A percentile compares a stretch with the other conserved stretches of the same genome.
These are phyloP conservation scores for Brasilioporus rufonigricans DNA, from an alignment of 768 basidiomycete species.

Conservation along the genomic window DNA sequence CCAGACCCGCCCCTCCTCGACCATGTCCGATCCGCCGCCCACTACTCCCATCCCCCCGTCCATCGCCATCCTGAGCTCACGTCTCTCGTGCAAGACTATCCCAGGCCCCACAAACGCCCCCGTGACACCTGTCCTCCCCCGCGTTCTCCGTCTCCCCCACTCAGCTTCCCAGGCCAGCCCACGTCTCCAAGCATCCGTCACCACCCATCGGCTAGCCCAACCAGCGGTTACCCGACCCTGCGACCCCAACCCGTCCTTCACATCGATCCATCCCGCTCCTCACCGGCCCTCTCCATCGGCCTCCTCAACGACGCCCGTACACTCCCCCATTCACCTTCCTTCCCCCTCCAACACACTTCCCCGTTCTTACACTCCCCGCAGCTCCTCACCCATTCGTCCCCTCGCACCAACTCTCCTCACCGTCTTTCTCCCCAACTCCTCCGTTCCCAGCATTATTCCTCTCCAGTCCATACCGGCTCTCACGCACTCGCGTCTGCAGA, in stretches of 20 bases:
- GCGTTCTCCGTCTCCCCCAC: constrained; percentile 12
- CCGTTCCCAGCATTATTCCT: constrained; percentile 12
- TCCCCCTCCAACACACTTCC: constrained; percentile 12
- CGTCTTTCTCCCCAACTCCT: constrained; percentile 19
- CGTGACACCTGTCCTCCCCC: constrained; percentile 14
- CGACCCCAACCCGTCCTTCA: constrained; percentile 17
- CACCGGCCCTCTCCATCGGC: no score
- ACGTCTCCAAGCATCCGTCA: constrained; percentile 18
- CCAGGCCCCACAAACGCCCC: constrained; percentile 25
- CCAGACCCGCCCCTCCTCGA: no score
- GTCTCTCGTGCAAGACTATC: constrained; percentile 7
- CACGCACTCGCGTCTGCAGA: neutral
- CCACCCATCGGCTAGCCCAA: constrained; percentile 22
- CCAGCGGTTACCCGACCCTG: constrained; percentile 21
- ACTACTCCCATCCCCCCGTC: no score
- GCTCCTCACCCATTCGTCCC: constrained; percentile 6
- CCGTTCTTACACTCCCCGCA: constrained; percentile 15
- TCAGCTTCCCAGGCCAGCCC: constrained; percentile 1
- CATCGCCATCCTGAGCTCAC: no score
- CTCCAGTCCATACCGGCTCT: constrained; percentile 3
- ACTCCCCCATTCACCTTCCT: no score
- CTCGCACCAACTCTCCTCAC: constrained; percentile 19
- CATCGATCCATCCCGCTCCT: constrained; percentile 12
- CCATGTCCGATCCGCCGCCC: no score
- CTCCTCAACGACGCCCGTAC: neutral